A percentile compares a stretch with the other conserved stretches of the same genome.
Evolutionary conservation across 305 asterid species (phyloP).

Genomic region (Caryopteris hybrid): DNA sequence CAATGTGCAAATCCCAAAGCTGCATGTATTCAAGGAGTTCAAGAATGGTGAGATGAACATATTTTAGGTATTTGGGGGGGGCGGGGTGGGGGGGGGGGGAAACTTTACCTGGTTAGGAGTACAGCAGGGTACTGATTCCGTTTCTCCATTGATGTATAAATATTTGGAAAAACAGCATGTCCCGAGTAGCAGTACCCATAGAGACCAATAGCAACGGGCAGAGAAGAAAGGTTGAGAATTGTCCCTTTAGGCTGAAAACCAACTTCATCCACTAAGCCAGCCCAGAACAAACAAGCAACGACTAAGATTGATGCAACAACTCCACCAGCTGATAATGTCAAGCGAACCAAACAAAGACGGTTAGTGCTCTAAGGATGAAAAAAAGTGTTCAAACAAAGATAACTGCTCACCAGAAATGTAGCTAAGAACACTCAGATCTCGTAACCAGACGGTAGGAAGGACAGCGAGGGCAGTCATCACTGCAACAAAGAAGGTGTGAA

Average conservation of each 20-base stretch:
- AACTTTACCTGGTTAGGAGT: slow-evolving; percentile 59
- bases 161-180: slow-evolving; percentile 90
- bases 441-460: slow-evolving; percentile 85
- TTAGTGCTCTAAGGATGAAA: background rate
- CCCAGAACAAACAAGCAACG: slow-evolving; percentile 78
- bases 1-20: slow-evolving; percentile 69
- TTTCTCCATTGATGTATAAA: slow-evolving; percentile 77
- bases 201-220: slow-evolving; percentile 92
- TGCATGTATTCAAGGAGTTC: slow-evolving; percentile 19
- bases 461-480: slow-evolving; percentile 60
- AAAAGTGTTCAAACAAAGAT: background rate
- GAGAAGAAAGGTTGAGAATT: slow-evolving; percentile 61
- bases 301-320: slow-evolving; percentile 85
- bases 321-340: slow-evolving; percentile 68
- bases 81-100: too few species aligned
- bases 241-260: slow-evolving; percentile 49
- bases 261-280: slow-evolving; percentile 71
- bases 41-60: too few species aligned
- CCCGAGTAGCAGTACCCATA: slow-evolving; percentile 95
- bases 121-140: slow-evolving; percentile 73
- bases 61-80: too few species aligned
- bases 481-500: slow-evolving; percentile 69
- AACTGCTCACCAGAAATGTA: slow-evolving; percentile 75
- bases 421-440: slow-evolving; percentile 74
- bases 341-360: background rate